Evolutionary conservation across 2,329 filamentous ascomycete genomes (phyloP).

Genomic region (Samsoniella hepiali): DNA sequence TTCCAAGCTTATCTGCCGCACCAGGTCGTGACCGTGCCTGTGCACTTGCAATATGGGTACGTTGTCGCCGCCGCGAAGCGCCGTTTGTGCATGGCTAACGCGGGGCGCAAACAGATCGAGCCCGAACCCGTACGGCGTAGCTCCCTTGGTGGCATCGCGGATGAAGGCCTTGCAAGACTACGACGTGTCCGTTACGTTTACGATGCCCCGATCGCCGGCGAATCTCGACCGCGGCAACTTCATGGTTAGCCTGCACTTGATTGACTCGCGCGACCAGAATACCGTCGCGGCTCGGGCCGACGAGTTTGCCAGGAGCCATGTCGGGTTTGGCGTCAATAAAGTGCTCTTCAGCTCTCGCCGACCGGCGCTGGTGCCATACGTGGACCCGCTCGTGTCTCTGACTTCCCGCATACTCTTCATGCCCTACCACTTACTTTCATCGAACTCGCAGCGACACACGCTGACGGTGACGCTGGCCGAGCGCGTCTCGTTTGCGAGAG

Average conservation of each 20-base stretch:
- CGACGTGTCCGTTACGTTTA: constrained; percentile 73
- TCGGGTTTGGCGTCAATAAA: constrained; percentile 34
- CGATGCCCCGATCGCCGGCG: constrained; percentile 70
- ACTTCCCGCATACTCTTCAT: constrained; percentile 61
- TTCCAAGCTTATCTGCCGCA: constrained; percentile 57
- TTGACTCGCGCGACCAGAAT: constrained; percentile 41
- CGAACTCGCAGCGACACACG: constrained; percentile 58
- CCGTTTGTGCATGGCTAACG: neutral
- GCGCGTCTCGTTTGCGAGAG: constrained; percentile 57
- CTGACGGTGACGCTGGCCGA: constrained; percentile 73
- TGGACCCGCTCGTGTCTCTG: constrained; percentile 64
- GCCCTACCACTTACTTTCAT: constrained; percentile 66
- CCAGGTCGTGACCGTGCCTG: constrained; percentile 48
- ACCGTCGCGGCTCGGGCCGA: constrained; percentile 28
- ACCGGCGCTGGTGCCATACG: constrained; percentile 76
- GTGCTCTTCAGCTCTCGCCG: constrained; percentile 65
- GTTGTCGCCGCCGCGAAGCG: constrained; percentile 21
- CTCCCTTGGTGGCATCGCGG: constrained; percentile 44
- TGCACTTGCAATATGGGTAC: constrained; percentile 59
- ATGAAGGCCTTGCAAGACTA: constrained; percentile 75
- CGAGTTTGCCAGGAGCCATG: constrained; percentile 30
- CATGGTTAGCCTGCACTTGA: constrained; percentile 80
- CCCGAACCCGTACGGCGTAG: constrained; percentile 51
- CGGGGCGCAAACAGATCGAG: constrained; percentile 37
- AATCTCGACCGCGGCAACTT: constrained; percentile 86